Base-by-base conservation (phyloP, 768 basidiomycete species). In the Russula griseocarnosa region DNA sequence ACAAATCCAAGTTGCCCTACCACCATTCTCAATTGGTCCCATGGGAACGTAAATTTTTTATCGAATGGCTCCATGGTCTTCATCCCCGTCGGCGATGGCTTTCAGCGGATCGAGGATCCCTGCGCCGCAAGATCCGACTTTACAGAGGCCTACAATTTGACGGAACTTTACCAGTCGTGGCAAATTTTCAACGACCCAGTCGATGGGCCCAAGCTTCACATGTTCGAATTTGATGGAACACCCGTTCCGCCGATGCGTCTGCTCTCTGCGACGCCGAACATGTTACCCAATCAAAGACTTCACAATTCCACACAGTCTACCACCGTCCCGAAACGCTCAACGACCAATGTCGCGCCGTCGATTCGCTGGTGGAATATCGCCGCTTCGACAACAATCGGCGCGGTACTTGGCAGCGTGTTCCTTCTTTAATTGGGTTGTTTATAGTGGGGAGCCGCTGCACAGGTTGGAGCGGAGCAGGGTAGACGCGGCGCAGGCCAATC, bases 71-170 rank as follows among this genome's bases (percentile, higher is more conserved):
- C 93, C 11, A 83, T 98, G 63, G 73, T 82, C 46, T 76, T 93
- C 70, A 76, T 72, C 3, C 91, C 94, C 1, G 82, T 93, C 66
- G 83, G 80, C 20, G 96, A 99, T 73, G 96, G 96, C 18, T 91
- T 85, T 76, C 93, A 97, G 73, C 95, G 96, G 79, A 82, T 98
- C 46, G 94, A 99, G 78, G 89, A 95, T 68, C 88, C 94, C 0
- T 99, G 96, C 71, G 89, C 88, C 1, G 90, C 94, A 11, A 79
- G 82, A 11, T 93, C 94, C 32, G 92, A 94, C 73, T 88, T 95
- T 72, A 84, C 98, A 70, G 86, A 94, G 70, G 73, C 78, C 52
- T 98, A 94, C 82, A 89, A 92, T 76, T 72, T 81, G 66, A 88
- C 86, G 14, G 90, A 92, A 71, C 73, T 84, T 55, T 87, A 84